These are phyloP conservation scores for Russula griseocarnosa DNA, from an alignment of 768 basidiomycete species.

Conservation along the genomic window DNA sequence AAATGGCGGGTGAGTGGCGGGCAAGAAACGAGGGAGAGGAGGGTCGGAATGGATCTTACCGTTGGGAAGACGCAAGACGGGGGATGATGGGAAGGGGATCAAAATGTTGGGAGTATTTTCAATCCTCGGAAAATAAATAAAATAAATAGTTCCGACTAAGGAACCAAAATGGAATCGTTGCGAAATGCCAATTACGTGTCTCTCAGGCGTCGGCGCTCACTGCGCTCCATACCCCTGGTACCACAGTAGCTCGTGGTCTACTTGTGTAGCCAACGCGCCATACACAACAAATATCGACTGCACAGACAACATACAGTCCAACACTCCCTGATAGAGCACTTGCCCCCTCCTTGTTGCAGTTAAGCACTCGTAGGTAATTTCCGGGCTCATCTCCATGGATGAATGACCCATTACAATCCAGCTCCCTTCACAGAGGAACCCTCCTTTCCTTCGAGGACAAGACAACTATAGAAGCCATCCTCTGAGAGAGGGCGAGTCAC, in stretches of 20 bases:
- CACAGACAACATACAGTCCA: background rate
- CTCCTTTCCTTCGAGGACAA: background rate
- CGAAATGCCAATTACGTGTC: background rate
- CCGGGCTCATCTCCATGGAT: constrained; percentile 14
- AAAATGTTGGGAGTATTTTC: background rate
- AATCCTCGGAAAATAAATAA: background rate
- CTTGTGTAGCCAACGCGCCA: background rate
- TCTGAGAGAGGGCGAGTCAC: background rate
- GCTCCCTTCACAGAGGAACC: background rate
- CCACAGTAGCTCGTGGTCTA: background rate
- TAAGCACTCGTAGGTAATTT: constrained; percentile 2
- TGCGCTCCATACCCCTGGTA: background rate
- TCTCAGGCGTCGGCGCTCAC: background rate
- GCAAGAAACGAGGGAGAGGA: background rate
- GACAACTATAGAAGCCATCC: background rate
- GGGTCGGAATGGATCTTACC: background rate
- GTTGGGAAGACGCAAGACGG: background rate
- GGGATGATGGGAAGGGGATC: background rate
- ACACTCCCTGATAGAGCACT: background rate
- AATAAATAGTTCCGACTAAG: background rate
- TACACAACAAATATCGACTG: background rate
- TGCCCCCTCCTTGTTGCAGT: background rate
- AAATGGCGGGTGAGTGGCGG: background rate
- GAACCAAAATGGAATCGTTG: background rate
- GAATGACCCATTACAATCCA: background rate